phyloP scores from a whole-genome alignment of 768 basidiomycete species.

The Tylopilus cervinicoccineus region DNA sequence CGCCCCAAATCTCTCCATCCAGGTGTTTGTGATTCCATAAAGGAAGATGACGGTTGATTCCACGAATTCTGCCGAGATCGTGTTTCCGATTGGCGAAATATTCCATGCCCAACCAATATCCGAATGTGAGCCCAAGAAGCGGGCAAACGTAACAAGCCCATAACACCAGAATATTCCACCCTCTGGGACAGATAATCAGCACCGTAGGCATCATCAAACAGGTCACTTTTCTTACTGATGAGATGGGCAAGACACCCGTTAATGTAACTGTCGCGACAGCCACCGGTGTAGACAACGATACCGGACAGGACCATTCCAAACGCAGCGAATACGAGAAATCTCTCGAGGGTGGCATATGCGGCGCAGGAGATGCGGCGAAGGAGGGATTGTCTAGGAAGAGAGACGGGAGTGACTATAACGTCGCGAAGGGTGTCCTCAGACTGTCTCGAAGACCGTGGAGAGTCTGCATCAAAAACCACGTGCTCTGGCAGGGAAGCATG shows the following conservation, averaged over 20 bases:
- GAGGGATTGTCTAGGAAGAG: conserved; percentile 21
- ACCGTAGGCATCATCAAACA: not conserved
- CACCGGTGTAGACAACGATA: conserved; percentile 79
- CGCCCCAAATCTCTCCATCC: conserved; percentile 95
- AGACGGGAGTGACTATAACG: conserved; percentile 18
- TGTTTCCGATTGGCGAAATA: conserved; percentile 46
- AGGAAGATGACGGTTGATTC: conserved; percentile 80
- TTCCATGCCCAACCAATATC: conserved; percentile 98
- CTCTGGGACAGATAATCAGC: conserved; percentile 43
- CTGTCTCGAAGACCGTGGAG: conserved; percentile 37
- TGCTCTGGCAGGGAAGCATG: conserved; percentile 48
- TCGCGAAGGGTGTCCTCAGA: conserved; percentile 61
- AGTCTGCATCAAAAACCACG: conserved; percentile 48
- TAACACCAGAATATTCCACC: conserved; percentile 92
- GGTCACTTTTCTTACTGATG: conserved; percentile 58
- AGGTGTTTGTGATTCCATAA: conserved; percentile 89
- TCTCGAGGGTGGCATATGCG: conserved; percentile 53
- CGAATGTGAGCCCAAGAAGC: conserved; percentile 88
- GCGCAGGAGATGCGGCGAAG: conserved; percentile 42
- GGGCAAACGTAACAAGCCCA: conserved; percentile 84
- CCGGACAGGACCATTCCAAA: conserved; percentile 66
- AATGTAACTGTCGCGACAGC: conserved; percentile 72
- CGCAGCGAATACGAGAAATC: conserved; percentile 66
- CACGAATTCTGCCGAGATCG: conserved; percentile 67
- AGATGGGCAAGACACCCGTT: conserved; percentile 88